Evolutionary conservation across 1,284 basidiomycete species (phyloP).

Genomic region (Cryptococcus floricola): DNA sequence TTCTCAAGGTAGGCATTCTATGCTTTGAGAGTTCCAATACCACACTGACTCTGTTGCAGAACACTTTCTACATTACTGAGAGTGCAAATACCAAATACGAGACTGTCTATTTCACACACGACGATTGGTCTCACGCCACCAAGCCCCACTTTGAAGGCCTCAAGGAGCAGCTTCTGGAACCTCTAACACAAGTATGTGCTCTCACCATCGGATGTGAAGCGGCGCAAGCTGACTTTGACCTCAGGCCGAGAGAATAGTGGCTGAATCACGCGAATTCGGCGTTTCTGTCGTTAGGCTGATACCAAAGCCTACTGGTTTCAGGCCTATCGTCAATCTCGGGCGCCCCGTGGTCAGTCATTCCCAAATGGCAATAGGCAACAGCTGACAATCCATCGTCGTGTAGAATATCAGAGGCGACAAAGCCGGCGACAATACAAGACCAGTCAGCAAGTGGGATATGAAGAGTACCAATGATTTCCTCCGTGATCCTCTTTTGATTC

Average conservation of each 20-base stretch:
- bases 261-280: conserved; percentile 25
- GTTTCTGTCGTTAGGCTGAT: conserved; percentile 70
- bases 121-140: conserved; percentile 85
- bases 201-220: too few relatives aligned
- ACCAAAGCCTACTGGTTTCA: conserved; percentile 88
- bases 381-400: too few relatives aligned
- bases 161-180: conserved; percentile 43
- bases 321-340: conserved; percentile 90
- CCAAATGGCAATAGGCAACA: background rate
- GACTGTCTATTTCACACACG: conserved; percentile 87
- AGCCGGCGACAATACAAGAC: too few relatives aligned
- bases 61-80: conserved; percentile 91
- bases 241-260: conserved; percentile 18
- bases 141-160: conserved; percentile 72
- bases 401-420: too few relatives aligned
- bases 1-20: conserved; percentile 62
- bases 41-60: conserved; percentile 53
- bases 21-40: background rate
- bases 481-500: too few relatives aligned
- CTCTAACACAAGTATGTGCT: conserved; percentile 36
- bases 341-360: conserved; percentile 53
- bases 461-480: too few relatives aligned
- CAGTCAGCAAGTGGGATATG: too few relatives aligned
- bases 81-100: conserved; percentile 82
- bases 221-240: background rate